Evolutionary conservation across 345 rosid species (phyloP).

Genomic region (Euphorbia tirucalli): DNA sequence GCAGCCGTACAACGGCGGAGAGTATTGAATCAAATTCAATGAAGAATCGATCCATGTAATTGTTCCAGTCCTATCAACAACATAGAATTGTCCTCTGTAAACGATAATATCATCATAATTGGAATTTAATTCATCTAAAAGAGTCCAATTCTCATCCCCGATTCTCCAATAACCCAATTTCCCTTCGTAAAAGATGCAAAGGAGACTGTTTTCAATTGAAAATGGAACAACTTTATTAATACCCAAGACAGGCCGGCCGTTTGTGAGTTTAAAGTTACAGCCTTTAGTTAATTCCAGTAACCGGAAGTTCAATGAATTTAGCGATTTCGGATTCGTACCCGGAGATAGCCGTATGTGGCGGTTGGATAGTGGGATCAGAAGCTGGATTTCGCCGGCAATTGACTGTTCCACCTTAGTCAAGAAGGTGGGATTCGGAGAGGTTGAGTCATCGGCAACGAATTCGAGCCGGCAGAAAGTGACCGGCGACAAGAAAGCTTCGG

Average conservation of each 20-base stretch:
- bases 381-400: conserved; percentile 12
- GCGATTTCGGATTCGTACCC: neutral
- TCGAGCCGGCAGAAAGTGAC: conserved; percentile 12
- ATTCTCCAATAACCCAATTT: conserved; percentile 19
- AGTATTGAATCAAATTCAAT: conserved; percentile 12
- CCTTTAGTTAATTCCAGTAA: conserved; percentile 6
- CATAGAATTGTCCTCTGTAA: conserved; percentile 17
- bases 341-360: neutral
- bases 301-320: conserved; percentile 16
- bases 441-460: neutral
- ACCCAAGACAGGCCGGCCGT: conserved; percentile 9
- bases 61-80: conserved; percentile 23
- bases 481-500: neutral
- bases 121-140: conserved; percentile 9
- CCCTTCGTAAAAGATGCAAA: conserved; percentile 16
- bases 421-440: neutral
- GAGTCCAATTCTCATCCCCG: conserved; percentile 19
- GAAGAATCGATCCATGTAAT: conserved; percentile 24
- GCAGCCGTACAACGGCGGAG: conserved; percentile 12
- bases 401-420: conserved; percentile 21
- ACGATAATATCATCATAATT: conserved; percentile 23
- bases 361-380: conserved; percentile 19
- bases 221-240: conserved; percentile 18
- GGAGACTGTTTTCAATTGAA: neutral
- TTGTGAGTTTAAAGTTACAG: neutral